Evolutionary conservation across 805 yeast species (phyloP).

Genomic region (Yarrowia alimentaria): DNA sequence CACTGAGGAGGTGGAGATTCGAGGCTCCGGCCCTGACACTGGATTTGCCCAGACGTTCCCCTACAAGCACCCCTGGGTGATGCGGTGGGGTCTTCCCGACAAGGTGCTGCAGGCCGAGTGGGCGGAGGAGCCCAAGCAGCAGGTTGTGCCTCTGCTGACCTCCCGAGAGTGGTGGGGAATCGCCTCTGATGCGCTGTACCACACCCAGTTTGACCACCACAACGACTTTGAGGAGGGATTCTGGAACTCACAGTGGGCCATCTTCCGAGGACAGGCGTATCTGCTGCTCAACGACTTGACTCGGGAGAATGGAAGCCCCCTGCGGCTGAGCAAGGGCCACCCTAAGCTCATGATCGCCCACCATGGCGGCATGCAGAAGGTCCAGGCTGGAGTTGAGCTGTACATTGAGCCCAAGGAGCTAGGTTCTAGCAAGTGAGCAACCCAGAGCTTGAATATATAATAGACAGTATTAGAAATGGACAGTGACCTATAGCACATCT

Average conservation of each 20-base stretch:
- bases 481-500: no score
- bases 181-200: conserved; percentile 14
- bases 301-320: not conserved
- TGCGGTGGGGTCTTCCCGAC: conserved; percentile 9
- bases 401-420: conserved; percentile 21
- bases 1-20: not conserved
- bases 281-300: conserved; percentile 2
- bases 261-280: conserved; percentile 21
- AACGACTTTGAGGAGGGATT: conserved; percentile 20
- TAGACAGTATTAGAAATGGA: no score
- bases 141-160: conserved; percentile 13
- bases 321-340: not conserved
- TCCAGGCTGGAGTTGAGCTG: conserved; percentile 14
- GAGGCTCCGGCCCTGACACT: conserved; percentile 16
- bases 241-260: conserved; percentile 24
- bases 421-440: no score
- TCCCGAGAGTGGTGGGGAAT: conserved; percentile 14
- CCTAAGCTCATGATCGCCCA: conserved; percentile 19
- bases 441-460: no score
- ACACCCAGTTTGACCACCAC: conserved; percentile 13
- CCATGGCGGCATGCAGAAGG: conserved; percentile 14
- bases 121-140: conserved; percentile 4
- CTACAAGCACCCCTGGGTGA: conserved; percentile 18
- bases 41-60: conserved; percentile 12
- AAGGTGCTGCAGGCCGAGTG: not conserved